These are phyloP conservation scores for Penicillium lagena DNA, from an alignment of 495 filamentous ascomycete species.

Conservation along the genomic window DNA sequence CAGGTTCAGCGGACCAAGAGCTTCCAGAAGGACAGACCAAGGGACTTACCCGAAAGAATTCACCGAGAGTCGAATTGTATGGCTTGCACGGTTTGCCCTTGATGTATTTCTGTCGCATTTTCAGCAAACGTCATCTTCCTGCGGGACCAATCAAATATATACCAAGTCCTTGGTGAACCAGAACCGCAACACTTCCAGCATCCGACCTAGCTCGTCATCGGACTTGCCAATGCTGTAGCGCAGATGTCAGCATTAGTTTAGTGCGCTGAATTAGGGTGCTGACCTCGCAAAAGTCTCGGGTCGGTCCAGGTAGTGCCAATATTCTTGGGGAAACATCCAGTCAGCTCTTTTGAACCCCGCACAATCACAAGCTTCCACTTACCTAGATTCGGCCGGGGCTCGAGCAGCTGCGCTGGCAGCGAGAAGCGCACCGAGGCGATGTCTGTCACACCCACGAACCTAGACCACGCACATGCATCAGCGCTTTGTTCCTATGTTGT, in stretches of 20 bases:
- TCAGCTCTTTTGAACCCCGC: conserved; percentile 7
- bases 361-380: conserved; percentile 13
- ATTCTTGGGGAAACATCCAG: conserved; percentile 50
- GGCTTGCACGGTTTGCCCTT: conserved; percentile 98
- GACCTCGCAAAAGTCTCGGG: conserved; percentile 88
- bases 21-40: conserved; percentile 1
- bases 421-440: conserved; percentile 95
- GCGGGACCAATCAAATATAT: conserved; percentile 12
- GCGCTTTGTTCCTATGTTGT: conserved; percentile 1
- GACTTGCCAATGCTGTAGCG: conserved; percentile 79
- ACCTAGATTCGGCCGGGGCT: conserved; percentile 90
- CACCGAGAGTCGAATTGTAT: conserved; percentile 94
- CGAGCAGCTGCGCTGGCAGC: conserved; percentile 87
- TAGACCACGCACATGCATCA: conserved; percentile 26
- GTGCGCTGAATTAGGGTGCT: conserved; percentile 9
- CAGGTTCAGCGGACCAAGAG: background rate
- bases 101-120: conserved; percentile 69
- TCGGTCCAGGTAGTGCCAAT: conserved; percentile 96
- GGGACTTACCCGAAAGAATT: conserved; percentile 81
- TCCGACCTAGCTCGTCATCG: conserved; percentile 82
- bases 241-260: too few relatives aligned
- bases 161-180: conserved; percentile 98
- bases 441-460: conserved; percentile 91
- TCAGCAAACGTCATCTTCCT: conserved; percentile 7
- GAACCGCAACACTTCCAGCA: conserved; percentile 87